phyloP scores from a whole-genome alignment of 2,329 filamentous ascomycete genomes.

The Aspergillus spinulosporus region DNA sequence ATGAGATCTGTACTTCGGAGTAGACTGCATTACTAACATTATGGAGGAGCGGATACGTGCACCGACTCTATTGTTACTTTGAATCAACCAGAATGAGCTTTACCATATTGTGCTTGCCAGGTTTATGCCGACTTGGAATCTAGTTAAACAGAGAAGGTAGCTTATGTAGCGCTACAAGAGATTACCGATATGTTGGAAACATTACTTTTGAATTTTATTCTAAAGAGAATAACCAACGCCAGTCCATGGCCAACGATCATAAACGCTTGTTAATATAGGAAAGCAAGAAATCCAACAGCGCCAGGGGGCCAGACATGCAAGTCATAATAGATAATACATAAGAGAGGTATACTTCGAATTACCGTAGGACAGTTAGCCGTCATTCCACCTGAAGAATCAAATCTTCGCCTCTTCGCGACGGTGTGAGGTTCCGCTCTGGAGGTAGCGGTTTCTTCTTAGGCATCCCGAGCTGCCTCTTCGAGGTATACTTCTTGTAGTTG shows the following conservation, averaged over 20 bases:
- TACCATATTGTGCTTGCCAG: neutral
- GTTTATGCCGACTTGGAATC: neutral
- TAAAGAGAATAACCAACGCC: neutral
- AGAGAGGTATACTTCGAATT: neutral
- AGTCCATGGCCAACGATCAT: neutral
- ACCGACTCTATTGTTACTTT: neutral
- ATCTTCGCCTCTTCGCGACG: constrained; percentile 33
- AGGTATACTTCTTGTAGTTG: constrained; percentile 12
- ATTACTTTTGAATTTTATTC: constrained; percentile 7
- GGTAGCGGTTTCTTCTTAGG: constrained; percentile 27
- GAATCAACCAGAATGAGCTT: neutral
- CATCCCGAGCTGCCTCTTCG: constrained; percentile 12
- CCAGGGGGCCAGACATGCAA: neutral
- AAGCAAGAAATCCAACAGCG: neutral
- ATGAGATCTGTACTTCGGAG: neutral
- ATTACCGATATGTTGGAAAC: neutral
- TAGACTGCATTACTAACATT: neutral
- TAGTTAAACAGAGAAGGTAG: neutral
- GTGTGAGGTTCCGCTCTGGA: constrained; percentile 33
- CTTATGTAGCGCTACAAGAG: neutral
- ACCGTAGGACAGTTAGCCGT: constrained; percentile 1
- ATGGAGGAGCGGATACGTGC: neutral
- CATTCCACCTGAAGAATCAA: constrained; percentile 36
- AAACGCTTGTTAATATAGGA: neutral
- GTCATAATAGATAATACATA: constrained; percentile 2